Percentiles rank a stretch among this genome's conserved stretches.
Evolutionary conservation across 1,139 yeast genomes (phyloP).

Genomic region (Geotrichum reessii): DNA sequence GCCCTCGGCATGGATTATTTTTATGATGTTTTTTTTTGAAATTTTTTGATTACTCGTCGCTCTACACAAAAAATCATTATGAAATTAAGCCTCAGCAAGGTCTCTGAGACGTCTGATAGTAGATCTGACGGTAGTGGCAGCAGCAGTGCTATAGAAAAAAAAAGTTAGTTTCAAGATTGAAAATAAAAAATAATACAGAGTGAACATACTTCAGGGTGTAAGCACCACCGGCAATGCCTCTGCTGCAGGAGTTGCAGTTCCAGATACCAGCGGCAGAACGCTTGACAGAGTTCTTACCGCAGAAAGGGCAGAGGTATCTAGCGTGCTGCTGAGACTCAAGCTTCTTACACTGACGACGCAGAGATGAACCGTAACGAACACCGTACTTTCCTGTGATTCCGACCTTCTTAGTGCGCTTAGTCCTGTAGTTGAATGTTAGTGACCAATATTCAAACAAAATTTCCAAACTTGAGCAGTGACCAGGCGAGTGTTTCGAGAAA

Average conservation of each 20-base stretch:
- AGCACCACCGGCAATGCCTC: conserved; percentile 99
- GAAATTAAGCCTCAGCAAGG: conserved; percentile 90
- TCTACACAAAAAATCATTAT: conserved; percentile 15
- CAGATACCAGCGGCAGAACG: conserved; percentile 99
- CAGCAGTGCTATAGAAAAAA: conserved; percentile 33
- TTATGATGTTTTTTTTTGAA: background rate
- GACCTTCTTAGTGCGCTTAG: conserved; percentile 99
- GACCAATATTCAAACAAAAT: background rate
- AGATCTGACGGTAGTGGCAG: conserved; percentile 99
- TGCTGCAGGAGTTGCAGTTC: conserved; percentile 90
- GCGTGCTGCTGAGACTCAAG: conserved; percentile 99
- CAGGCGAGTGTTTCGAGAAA: background rate
- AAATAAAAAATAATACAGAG: background rate
- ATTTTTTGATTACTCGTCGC: conserved; percentile 11
- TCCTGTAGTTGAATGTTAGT: conserved; percentile 45
- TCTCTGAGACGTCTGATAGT: conserved; percentile 99
- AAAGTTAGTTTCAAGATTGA: background rate
- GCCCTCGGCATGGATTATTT: background rate
- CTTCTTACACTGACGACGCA: conserved; percentile 99
- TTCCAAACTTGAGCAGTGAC: background rate
- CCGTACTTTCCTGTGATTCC: conserved; percentile 99
- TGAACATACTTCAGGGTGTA: conserved; percentile 71
- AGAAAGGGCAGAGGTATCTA: conserved; percentile 98
- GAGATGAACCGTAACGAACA: conserved; percentile 99
- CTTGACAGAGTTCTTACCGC: conserved; percentile 98